A percentile compares a stretch with the other conserved stretches of the same genome.
phyloP scores from a whole-genome alignment of 805 yeast species.

The Saccharomycopsis fermentans region DNA sequence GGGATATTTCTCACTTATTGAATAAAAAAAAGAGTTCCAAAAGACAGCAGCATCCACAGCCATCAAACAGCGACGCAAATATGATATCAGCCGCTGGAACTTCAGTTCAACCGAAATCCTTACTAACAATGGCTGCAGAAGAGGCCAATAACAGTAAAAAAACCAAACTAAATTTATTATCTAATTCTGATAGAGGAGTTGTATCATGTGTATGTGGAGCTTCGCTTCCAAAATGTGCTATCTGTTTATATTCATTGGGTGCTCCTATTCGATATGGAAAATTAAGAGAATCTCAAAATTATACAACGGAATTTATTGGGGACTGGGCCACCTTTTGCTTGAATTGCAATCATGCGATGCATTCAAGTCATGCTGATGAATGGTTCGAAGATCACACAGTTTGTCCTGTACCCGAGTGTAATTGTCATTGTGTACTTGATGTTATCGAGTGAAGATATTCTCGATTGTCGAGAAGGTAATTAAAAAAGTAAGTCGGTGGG shows the following conservation, averaged over 20 bases:
- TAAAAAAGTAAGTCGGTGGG: no score
- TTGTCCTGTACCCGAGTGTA: constrained; percentile 93
- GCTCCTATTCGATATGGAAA: constrained; percentile 31
- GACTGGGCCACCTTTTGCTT: constrained; percentile 91
- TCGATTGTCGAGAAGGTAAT: no score
- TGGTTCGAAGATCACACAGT: constrained; percentile 85
- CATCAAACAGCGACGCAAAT: background rate
- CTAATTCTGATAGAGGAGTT: constrained; percentile 10
- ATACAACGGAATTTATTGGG: constrained; percentile 31
- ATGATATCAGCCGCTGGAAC: background rate
- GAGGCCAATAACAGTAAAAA: constrained; percentile 7
- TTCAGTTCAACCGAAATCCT: background rate
- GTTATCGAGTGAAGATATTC: background rate
- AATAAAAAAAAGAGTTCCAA: constrained; percentile 12
- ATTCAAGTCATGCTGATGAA: constrained; percentile 90
- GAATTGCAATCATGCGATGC: constrained; percentile 88
- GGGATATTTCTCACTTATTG: constrained; percentile 35
- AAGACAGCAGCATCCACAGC: background rate
- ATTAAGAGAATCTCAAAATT: constrained; percentile 25
- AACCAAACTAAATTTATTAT: background rate
- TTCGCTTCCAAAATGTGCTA: constrained; percentile 82
- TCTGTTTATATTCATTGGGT: constrained; percentile 76
- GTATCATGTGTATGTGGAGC: constrained; percentile 48
- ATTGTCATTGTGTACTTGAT: constrained; percentile 48
- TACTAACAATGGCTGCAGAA: constrained; percentile 15